Evolutionary conservation across 2,329 filamentous ascomycete species (phyloP), one percentile per base, ranked within the genome.

Genomic region (Trichoderma afroharzianum): DNA sequence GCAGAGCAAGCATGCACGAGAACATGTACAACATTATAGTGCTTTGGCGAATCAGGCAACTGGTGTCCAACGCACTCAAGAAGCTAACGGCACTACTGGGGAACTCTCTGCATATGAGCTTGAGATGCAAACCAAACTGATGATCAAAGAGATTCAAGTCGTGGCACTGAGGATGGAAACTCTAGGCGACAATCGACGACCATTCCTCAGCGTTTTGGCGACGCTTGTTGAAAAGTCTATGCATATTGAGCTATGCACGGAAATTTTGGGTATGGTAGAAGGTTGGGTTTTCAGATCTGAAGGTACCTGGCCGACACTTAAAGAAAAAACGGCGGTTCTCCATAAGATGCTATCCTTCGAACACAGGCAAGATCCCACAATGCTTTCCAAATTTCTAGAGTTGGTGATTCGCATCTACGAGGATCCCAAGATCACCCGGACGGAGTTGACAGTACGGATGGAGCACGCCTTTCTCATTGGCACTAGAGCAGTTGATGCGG

Each of bases 301-400:
- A 72, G 96, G 97, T 74, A 96, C 94, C 2, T 98, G 96, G 87
- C 96, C 96, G 0, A 99, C 96, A 0, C 87, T 99, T 1, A 99
- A 99, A 81, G 97, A 99, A 82, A 99, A 99, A 85, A 98, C 95
- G 0, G 97, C 97, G 1, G 96, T 99, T 1, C 84, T 99, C n/a
- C 95, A 97, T 77, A 99, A 99, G 83, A 99, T 99, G 96, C 85
- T 98, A 18, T 91, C 95, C 0, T 99, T 99, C 76, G 96, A 99
- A 81, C 90, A 93, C 71, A 89, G 96, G 50, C 83, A 88, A 32
- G 95, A 98, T 78, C 89, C 91, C 36, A 94, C 92, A 0, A 91
- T 99, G 83, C 86, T 99, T 71, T 94, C 92, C 75, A 95, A 95
- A 79, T 99, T 98, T 83, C 86, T 99, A 72, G 93, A 98, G 75